phyloP scores from a whole-genome alignment of 106 monocot genomes.

The Allium fistulosum region DNA sequence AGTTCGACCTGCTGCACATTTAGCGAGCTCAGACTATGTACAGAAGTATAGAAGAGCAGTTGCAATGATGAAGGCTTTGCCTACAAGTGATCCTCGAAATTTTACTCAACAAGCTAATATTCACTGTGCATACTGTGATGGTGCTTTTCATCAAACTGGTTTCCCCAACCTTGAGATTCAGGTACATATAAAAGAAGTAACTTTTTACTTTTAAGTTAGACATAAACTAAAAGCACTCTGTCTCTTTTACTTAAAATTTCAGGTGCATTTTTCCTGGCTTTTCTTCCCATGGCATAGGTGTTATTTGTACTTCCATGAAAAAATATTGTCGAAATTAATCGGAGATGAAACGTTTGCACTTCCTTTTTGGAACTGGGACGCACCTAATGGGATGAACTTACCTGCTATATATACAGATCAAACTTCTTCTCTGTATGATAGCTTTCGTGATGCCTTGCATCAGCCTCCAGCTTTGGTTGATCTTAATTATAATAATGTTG shows the following conservation, averaged over 20 bases:
- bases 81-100: conserved; percentile 16
- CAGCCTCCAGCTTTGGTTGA: conserved; percentile 20
- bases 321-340: conserved; percentile 6
- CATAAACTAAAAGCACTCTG: no score
- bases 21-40: neutral
- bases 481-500: conserved; percentile 15
- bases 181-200: neutral
- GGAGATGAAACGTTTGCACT: neutral
- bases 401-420: neutral
- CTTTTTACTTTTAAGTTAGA: neutral
- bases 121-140: conserved; percentile 31
- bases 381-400: neutral
- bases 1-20: neutral
- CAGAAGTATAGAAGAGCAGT: conserved; percentile 1
- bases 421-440: conserved; percentile 28
- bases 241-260: neutral
- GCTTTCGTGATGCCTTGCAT: conserved; percentile 17
- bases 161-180: conserved; percentile 1
- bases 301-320: conserved; percentile 17
- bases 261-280: conserved; percentile 9
- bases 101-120: conserved; percentile 28
- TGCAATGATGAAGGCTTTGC: conserved; percentile 3
- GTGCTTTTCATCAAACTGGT: conserved; percentile 15
- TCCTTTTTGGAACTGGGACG: conserved; percentile 5
- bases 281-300: conserved; percentile 13